Evolutionary conservation across 805 yeast species (phyloP).

Genomic region (Yueomyces sinensis): DNA sequence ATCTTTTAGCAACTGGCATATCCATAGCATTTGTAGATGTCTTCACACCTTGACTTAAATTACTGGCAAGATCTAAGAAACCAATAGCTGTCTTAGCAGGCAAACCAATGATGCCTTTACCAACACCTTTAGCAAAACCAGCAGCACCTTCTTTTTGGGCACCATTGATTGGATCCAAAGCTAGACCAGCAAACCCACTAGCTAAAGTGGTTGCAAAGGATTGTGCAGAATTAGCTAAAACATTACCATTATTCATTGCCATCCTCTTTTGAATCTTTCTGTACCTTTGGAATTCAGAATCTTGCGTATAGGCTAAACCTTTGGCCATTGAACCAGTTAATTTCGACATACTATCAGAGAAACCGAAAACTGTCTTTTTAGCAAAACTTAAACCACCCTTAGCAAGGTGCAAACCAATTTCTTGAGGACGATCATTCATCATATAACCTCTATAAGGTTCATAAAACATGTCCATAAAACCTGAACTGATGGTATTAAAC

Average conservation of each 20-base stretch:
- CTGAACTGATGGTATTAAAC: constrained; percentile 85
- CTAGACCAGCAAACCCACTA: constrained; percentile 83
- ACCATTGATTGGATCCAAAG: constrained; percentile 82
- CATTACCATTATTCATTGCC: constrained; percentile 74
- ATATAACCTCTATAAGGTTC: constrained; percentile 96
- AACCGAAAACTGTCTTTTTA: constrained; percentile 88
- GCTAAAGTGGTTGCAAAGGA: constrained; percentile 78
- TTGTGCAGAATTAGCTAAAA: constrained; percentile 74
- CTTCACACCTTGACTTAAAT: constrained; percentile 85
- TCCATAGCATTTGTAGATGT: constrained; percentile 88
- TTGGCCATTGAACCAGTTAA: constrained; percentile 90
- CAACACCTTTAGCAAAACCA: constrained; percentile 89
- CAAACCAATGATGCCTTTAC: constrained; percentile 86
- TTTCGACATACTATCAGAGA: constrained; percentile 86
- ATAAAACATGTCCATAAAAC: constrained; percentile 90
- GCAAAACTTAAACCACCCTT: constrained; percentile 91
- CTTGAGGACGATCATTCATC: constrained; percentile 91
- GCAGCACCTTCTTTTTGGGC: constrained; percentile 78
- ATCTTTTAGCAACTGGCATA: constrained; percentile 59
- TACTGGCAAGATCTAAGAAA: constrained; percentile 79
- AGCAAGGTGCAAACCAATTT: constrained; percentile 87
- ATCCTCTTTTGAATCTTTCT: constrained; percentile 64
- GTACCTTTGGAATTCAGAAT: constrained; percentile 67
- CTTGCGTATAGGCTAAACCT: constrained; percentile 85
- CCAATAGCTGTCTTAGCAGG: constrained; percentile 98